Percentiles rank a stretch among this genome's conserved stretches.
These are phyloP conservation scores for Bipolaris victoriae DNA, from an alignment of 2,329 filamentous ascomycete species.

Conservation along the genomic window DNA sequence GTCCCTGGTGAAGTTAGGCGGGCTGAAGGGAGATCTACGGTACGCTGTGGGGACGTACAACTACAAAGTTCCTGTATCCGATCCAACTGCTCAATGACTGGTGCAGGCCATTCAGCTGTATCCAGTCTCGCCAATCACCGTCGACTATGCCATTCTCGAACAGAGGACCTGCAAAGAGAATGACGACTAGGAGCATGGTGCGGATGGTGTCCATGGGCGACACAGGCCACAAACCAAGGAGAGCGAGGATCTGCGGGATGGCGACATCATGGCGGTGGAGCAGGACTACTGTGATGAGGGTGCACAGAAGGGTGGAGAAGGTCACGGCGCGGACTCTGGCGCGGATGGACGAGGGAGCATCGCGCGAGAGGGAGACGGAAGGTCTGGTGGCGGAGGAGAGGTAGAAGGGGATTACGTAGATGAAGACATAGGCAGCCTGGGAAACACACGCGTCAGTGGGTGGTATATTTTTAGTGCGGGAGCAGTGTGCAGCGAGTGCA, in stretches of 20 bases:
- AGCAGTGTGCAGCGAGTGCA: constrained; percentile 15
- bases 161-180: constrained; percentile 84
- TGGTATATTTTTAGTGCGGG: constrained; percentile 7
- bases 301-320: constrained; percentile 73
- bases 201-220: constrained; percentile 68
- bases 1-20: constrained; percentile 59
- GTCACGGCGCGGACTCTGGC: constrained; percentile 82
- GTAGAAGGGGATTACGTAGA: constrained; percentile 93
- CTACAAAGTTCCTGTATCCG: constrained; percentile 84
- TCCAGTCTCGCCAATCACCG: constrained; percentile 69
- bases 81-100: constrained; percentile 73
- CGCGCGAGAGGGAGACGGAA: constrained; percentile 77
- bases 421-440: constrained; percentile 78
- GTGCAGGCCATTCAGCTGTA: constrained; percentile 61
- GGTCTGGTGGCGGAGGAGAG: constrained; percentile 79
- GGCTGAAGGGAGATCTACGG: neutral
- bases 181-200: constrained; percentile 71
- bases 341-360: constrained; percentile 87
- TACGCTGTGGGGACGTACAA: constrained; percentile 61
- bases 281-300: constrained; percentile 69
- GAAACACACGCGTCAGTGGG: constrained; percentile 28
- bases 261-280: constrained; percentile 62
- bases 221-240: constrained; percentile 82
- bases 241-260: constrained; percentile 63
- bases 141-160: constrained; percentile 80